A percentile compares a stretch with the other conserved stretches of the same genome.
These are phyloP conservation scores for Pseudonectria buxi DNA, from an alignment of 2,329 filamentous ascomycete genomes.

Conservation along the genomic window DNA sequence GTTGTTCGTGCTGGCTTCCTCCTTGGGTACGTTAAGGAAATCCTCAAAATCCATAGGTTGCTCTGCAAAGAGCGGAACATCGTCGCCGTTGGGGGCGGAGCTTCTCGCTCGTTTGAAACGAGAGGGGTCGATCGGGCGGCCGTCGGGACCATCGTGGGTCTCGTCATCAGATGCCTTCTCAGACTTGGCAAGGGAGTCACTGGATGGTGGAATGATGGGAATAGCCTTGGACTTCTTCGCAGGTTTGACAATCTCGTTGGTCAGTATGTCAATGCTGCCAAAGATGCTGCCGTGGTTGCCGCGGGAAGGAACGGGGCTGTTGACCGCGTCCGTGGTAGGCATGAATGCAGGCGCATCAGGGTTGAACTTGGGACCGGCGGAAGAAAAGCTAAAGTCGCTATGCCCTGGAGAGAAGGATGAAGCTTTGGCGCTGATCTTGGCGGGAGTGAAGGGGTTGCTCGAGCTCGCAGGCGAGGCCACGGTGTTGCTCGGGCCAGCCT, in stretches of 20 bases:
- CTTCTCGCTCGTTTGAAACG: conserved; percentile 71
- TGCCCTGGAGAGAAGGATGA: conserved; percentile 64
- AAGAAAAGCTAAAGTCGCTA: conserved; percentile 62
- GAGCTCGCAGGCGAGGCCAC: conserved; percentile 14
- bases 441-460: conserved; percentile 16
- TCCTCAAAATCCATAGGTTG: conserved; percentile 27
- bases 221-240: conserved; percentile 74
- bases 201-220: conserved; percentile 66
- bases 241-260: conserved; percentile 57
- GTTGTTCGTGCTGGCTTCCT: conserved; percentile 35
- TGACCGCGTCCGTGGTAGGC: conserved; percentile 47
- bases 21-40: conserved; percentile 11
- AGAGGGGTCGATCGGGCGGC: conserved; percentile 58
- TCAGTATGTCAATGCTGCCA: conserved; percentile 57
- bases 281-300: conserved; percentile 54
- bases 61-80: conserved; percentile 68
- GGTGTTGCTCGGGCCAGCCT: conserved; percentile 24
- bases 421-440: conserved; percentile 61
- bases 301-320: conserved; percentile 38
- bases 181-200: conserved; percentile 34
- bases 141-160: conserved; percentile 28
- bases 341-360: conserved; percentile 73
- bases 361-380: conserved; percentile 61
- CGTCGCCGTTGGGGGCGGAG: conserved; percentile 58
- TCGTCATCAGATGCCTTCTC: conserved; percentile 12